Percentiles rank a stretch among this genome's conserved stretches.
Evolutionary conservation across 2,329 filamentous ascomycete species (phyloP).

Genomic region (Ambrosiella beaveri): DNA sequence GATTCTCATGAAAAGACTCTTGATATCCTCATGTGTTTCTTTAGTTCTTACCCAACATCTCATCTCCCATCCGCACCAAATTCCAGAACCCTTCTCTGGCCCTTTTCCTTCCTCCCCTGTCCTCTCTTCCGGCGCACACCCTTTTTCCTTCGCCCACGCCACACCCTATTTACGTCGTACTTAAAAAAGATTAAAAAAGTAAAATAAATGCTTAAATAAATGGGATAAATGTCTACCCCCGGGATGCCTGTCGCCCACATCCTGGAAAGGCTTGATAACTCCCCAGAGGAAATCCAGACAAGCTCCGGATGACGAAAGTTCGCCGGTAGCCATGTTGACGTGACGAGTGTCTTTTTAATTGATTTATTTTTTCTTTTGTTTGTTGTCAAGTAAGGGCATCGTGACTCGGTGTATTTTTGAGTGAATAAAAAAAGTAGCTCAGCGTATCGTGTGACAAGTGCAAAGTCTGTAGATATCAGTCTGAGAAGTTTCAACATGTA

Average conservation of each 20-base stretch:
- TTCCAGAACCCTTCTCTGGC: background rate
- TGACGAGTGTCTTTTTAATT: background rate
- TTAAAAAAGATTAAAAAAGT: no score
- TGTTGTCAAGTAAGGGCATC: background rate
- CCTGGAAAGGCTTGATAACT: background rate
- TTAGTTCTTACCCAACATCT: background rate
- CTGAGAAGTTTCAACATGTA: background rate
- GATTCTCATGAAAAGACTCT: no score
- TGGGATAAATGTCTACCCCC: no score
- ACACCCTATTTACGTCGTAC: no score
- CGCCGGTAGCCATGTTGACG: background rate
- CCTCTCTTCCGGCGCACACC: background rate
- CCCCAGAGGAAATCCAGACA: background rate
- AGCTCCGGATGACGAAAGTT: slow-evolving; percentile 6
- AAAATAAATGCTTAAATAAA: no score
- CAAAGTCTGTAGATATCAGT: background rate
- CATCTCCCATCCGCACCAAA: background rate
- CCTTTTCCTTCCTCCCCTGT: background rate
- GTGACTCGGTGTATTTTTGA: background rate
- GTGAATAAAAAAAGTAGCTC: background rate
- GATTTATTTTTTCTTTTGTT: background rate
- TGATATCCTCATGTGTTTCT: no score
- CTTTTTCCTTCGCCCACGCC: background rate
- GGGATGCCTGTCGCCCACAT: no score
- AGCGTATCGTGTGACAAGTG: background rate